Evolutionary conservation across 768 basidiomycete genomes (phyloP), one percentile per base, ranked within the genome.

Genomic region (Coprinellus micaceus): DNA sequence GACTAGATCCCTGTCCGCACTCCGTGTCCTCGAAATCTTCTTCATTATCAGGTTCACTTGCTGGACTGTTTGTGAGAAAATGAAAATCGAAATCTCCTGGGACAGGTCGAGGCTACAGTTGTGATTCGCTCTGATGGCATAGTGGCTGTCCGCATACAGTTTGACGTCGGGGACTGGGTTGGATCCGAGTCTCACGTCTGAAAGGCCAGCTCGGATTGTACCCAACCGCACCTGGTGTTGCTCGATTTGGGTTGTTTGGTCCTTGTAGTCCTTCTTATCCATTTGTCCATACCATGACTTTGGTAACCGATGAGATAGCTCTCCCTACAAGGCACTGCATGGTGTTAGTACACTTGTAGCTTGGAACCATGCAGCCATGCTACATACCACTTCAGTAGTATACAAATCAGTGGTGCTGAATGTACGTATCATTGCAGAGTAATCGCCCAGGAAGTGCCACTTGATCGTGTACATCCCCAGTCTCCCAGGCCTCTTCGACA

Each of bases 351-450:
- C n/a, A n/a, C n/a, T n/a, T n/a, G n/a, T n/a, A n/a, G n/a, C n/a
- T n/a, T n/a, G 3, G 21, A 51, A 19, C 1, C 2, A 30, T 2
- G 19, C 2, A n/a, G n/a, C 19, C 3, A 39, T n/a, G 2, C 3
- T 25, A 61, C 67, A 24, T 54, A 79, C 76, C 36, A 72, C 51
- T 52, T 78, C 74, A 0, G 75, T 79, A 0, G 72, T 72, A 52
- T 72, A 74, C 0, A 66, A 71, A 53, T 80, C 74, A 0, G 73
- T 72, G 0, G 69, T 71, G 0, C 76, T 76, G 52, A 62, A 69
- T 0, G 36, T 22, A 0, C 56, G 60, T 19, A 78, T 75, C 11
- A 58, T 54, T 1, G 28, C 22, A 0, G 64, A 65, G 51, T 76
- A 75, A 50, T 79, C 71, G 0, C 70, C 74, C 0, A 78, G 64